phyloP scores from a whole-genome alignment of 2,329 filamentous ascomycete genomes.

The Metarhizium rileyi region DNA sequence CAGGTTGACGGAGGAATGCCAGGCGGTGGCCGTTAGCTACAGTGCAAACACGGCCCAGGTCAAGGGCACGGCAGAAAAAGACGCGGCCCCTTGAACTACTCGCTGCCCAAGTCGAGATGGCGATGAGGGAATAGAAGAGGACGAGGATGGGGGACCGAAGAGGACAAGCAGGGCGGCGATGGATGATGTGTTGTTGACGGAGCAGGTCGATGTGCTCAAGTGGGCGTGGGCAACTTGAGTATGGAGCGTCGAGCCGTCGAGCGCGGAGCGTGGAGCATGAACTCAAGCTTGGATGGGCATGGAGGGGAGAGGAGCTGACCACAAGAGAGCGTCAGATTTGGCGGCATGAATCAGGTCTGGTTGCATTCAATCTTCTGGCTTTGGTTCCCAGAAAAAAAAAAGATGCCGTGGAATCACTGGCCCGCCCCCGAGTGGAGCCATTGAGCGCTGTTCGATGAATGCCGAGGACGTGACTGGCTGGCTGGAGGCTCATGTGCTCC shows the following conservation, averaged over 20 bases:
- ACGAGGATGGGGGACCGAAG: neutral
- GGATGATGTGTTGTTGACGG: slow-evolving; percentile 6
- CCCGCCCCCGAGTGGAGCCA: no score
- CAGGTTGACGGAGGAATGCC: neutral
- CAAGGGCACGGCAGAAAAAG: neutral
- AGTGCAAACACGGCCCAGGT: neutral
- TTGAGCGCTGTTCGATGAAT: neutral
- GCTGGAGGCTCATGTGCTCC: neutral
- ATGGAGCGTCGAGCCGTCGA: neutral
- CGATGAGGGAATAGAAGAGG: slow-evolving; percentile 1
- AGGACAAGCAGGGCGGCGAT: neutral
- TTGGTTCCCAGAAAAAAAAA: no score
- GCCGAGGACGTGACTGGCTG: neutral
- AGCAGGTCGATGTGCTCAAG: neutral
- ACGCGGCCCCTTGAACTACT: neutral
- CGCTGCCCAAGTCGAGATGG: slow-evolving; percentile 1
- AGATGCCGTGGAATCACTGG: no score
- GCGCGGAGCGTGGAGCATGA: no score
- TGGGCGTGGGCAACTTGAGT: neutral
- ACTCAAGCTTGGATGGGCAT: no score
- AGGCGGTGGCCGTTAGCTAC: neutral
- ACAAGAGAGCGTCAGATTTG: no score
- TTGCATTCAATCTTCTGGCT: no score
- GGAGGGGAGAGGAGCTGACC: no score
- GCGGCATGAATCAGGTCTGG: neutral